Evolutionary conservation across 306 rosid genomes (phyloP).

Genomic region (Malus orientalis): DNA sequence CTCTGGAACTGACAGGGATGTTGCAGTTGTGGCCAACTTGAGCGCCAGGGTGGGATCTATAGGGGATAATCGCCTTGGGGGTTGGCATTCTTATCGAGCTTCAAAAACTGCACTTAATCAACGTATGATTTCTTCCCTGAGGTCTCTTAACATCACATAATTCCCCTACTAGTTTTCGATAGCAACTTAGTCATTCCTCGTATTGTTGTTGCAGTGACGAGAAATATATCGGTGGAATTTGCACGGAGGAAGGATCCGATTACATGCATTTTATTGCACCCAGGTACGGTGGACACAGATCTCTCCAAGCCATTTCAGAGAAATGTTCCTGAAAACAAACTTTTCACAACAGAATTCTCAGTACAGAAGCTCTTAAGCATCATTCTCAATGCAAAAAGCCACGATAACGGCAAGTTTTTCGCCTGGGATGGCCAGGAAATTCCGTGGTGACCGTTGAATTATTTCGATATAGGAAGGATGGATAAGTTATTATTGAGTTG

Average conservation of each 20-base stretch:
- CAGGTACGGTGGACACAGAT: constrained; percentile 97
- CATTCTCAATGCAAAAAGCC: constrained; percentile 49
- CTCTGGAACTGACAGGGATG: constrained; percentile 49
- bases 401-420: constrained; percentile 84
- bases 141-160: background rate
- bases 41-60: constrained; percentile 97
- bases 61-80: constrained; percentile 84
- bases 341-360: constrained; percentile 71
- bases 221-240: constrained; percentile 63
- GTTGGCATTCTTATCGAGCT: constrained; percentile 95
- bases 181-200: no score
- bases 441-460: constrained; percentile 49
- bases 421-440: constrained; percentile 98
- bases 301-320: constrained; percentile 88
- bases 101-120: constrained; percentile 94
- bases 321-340: constrained; percentile 73
- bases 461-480: background rate
- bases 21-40: constrained; percentile 79
- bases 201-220: constrained; percentile 45
- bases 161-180: no score
- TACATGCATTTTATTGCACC: constrained; percentile 69
- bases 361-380: constrained; percentile 65
- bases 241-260: constrained; percentile 79
- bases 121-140: constrained; percentile 34
- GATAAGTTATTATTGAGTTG: background rate